A percentile compares a stretch with the other conserved stretches of the same genome.
Conservation (phyloP, 2,329 filamentous ascomycete genomes). For the Paecilomyces variotii region DNA sequence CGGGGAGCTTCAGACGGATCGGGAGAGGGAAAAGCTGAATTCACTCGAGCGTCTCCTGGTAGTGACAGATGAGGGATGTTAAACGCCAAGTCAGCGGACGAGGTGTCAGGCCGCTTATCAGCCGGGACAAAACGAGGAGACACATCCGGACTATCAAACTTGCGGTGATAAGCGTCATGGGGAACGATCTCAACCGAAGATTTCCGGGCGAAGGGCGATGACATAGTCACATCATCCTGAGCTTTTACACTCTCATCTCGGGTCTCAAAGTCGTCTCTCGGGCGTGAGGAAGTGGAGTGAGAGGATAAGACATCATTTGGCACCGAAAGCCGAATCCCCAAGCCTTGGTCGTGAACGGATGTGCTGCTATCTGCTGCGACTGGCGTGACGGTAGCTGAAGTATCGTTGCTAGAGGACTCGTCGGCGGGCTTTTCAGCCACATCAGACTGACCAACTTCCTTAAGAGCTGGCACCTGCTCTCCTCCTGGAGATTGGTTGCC, state of each 20-base stretch:
- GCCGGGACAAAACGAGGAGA: constrained; percentile 28
- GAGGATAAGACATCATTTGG: not conserved
- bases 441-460: constrained; percentile 1
- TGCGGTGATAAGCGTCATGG: constrained; percentile 19
- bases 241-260: constrained; percentile 1
- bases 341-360: not conserved
- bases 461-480: constrained; percentile 7
- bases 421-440: not conserved
- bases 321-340: not conserved
- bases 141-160: constrained; percentile 25
- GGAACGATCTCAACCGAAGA: constrained; percentile 22
- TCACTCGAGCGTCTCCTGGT: constrained; percentile 28
- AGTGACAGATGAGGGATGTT: constrained; percentile 33
- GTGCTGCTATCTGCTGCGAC: not conserved
- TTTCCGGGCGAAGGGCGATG: constrained; percentile 11
- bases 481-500: constrained; percentile 21
- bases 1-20: constrained; percentile 37
- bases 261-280: not conserved
- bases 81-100: constrained; percentile 32
- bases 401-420: constrained; percentile 6
- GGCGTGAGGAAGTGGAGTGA: not conserved
- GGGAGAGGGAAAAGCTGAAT: constrained; percentile 39
- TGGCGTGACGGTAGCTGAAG: not conserved
- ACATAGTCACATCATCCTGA: constrained; percentile 2
- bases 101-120: constrained; percentile 35